Evolutionary conservation across 31 red algal genomes (phyloP), one percentile per base, ranked within the genome.

Genomic region (Porphyra umbilicalis): DNA sequence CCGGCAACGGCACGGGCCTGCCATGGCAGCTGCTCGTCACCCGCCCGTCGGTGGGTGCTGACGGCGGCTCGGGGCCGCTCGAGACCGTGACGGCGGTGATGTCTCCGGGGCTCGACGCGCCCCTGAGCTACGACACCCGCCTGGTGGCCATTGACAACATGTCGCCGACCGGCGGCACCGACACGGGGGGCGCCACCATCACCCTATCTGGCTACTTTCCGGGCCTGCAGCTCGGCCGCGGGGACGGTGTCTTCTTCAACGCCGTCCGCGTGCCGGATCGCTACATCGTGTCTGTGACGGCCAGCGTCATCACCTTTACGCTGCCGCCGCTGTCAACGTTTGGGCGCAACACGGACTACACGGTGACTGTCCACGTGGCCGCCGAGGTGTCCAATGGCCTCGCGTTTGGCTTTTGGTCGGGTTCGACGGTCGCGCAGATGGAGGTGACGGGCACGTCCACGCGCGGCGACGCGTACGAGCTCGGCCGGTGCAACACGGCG

Each of bases 201-300:
- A 82, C 86, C 39, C 78, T 93, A 32, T 36, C 30, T 0, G 91
- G 91, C 30, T 88, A 93, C 76, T 93, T 93, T 81, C 81, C 85
- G 5, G 78, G 33, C 30, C 85, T 93, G 34, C 80, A 93, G 68
- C 25, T 68, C 35, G 78, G 80, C 32, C 29, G 79, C 8, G 57
- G 57, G 32, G 86, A 93, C 76, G 78, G 82, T 35, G 39, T 93
- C 10, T 93, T 82, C 44, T 93, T 88, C 34, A 88, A 86, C 10
- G 85, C 79, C 35, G 68, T 79, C 34, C 87, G 77, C 67, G 42
- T 93, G 35, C 76, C 36, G 6, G 76, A 6, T 33, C 67, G 77
- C 20, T 89, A 81, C 78, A 84, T 88, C 67, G 29, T 34, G 15
- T 85, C 86, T 32, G 2, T 80, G 34, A 77, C 44, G 6, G 78